Evolutionary conservation across 2,329 filamentous ascomycete genomes (phyloP).

Genomic region (Pseudonectria buxi): DNA sequence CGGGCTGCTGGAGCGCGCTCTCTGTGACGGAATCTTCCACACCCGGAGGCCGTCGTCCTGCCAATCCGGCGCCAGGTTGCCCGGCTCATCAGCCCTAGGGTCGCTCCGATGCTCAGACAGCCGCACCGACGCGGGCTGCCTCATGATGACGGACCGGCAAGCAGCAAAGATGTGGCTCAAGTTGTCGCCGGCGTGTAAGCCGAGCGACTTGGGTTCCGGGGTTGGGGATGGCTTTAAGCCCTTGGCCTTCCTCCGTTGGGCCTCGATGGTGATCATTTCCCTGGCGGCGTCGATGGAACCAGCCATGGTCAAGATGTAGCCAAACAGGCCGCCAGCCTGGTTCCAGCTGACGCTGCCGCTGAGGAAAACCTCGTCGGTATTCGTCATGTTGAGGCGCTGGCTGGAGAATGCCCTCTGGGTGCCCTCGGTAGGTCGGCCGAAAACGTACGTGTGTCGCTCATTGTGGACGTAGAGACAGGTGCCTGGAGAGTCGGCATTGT

Average conservation of each 20-base stretch:
- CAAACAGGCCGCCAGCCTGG: slow-evolving; percentile 73
- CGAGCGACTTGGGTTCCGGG: slow-evolving; percentile 34
- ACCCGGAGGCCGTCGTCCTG: slow-evolving; percentile 71
- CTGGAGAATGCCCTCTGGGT: slow-evolving; percentile 71
- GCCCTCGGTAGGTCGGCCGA: slow-evolving; percentile 78
- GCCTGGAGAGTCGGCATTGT: slow-evolving; percentile 82
- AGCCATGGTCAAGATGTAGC: slow-evolving; percentile 77
- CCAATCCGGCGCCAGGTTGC: slow-evolving; percentile 55
- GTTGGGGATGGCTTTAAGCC: slow-evolving; percentile 24
- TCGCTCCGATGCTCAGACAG: slow-evolving; percentile 59
- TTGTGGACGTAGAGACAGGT: slow-evolving; percentile 73
- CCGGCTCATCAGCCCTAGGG: slow-evolving; percentile 23
- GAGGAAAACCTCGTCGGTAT: slow-evolving; percentile 73
- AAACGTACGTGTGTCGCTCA: slow-evolving; percentile 74
- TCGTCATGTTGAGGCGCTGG: slow-evolving; percentile 56
- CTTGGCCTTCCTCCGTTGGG: slow-evolving; percentile 34
- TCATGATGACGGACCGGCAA: slow-evolving; percentile 75
- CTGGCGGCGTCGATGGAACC: slow-evolving; percentile 51
- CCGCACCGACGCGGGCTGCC: slow-evolving; percentile 70
- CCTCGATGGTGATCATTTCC: slow-evolving; percentile 33
- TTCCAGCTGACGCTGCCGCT: slow-evolving; percentile 71
- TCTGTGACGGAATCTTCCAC: slow-evolving; percentile 64
- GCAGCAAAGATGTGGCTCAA: slow-evolving; percentile 76
- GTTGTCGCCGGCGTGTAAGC: slow-evolving; percentile 76
- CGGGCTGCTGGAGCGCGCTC: slow-evolving; percentile 27